These are phyloP conservation scores for Funneliformis caledonium DNA, from an alignment of 371 early-diverging fungal species.

Conservation along the genomic window DNA sequence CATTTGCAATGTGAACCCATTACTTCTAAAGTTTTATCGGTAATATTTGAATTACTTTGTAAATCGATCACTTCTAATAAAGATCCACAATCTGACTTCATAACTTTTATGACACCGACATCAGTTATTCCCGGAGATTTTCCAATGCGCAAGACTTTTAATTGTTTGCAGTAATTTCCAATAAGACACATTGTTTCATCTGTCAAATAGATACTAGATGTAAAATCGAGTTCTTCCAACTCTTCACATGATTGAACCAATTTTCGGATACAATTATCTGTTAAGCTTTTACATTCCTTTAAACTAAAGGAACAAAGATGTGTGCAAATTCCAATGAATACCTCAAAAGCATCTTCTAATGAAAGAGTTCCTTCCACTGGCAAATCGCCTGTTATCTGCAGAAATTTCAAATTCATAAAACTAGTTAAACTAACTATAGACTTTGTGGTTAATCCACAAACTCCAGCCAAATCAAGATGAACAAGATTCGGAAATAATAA, in stretches of 20 bases:
- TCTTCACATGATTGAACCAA: slow-evolving; percentile 1
- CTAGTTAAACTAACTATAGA: neutral
- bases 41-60: slow-evolving; percentile 28
- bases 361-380: neutral
- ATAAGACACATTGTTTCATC: slow-evolving; percentile 6
- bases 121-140: slow-evolving; percentile 12
- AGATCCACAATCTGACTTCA: neutral
- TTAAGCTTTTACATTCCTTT: neutral
- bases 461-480: neutral
- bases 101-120: neutral
- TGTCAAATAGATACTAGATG: neutral
- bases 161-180: neutral
- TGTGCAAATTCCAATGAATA: neutral
- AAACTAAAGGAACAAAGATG: neutral
- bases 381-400: neutral
- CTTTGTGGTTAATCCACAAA: neutral
- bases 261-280: slow-evolving; percentile 9
- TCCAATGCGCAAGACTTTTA: slow-evolving; percentile 17
- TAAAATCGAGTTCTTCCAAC: slow-evolving; percentile 4
- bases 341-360: neutral
- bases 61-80: slow-evolving; percentile 24
- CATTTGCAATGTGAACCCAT: neutral
- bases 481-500: slow-evolving; percentile 16
- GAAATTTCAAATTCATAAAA: neutral
- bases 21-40: slow-evolving; percentile 2